phyloP scores from a whole-genome alignment of 176 grass and related monocot genomes.

The Oryza longistaminata region DNA sequence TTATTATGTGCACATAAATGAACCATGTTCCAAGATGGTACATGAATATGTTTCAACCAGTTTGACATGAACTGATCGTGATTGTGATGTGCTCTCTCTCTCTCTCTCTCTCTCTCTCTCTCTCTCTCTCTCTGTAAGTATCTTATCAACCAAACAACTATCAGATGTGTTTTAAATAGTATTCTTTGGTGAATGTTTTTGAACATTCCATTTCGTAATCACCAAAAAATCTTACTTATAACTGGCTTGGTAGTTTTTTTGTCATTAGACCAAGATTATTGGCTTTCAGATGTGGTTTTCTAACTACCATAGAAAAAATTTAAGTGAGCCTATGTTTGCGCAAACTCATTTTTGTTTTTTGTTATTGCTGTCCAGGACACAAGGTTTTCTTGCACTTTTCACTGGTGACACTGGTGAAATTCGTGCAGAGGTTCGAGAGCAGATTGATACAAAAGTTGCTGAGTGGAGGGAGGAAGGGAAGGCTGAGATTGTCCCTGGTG shows the following conservation, averaged over 20 bases:
- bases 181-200: not conserved
- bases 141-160: not conserved
- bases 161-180: not conserved
- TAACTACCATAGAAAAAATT: not conserved
- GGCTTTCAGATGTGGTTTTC: not conserved
- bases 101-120: not conserved
- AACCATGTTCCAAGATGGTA: not conserved
- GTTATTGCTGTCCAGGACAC: slow-evolving; percentile 58
- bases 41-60: not conserved
- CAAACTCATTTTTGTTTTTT: slow-evolving; percentile 20
- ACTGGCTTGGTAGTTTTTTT: not conserved
- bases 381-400: slow-evolving; percentile 94
- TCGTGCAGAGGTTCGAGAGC: slow-evolving; percentile 81
- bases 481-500: slow-evolving; percentile 90
- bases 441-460: slow-evolving; percentile 88
- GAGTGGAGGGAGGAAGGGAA: slow-evolving; percentile 99
- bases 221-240: not conserved
- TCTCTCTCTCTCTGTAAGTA: not conserved
- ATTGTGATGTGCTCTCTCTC: not conserved
- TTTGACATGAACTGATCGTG: not conserved
- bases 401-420: slow-evolving; percentile 98
- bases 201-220: too few relatives aligned
- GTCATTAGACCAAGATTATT: not conserved
- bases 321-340: not conserved
- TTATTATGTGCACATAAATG: not conserved